phyloP scores from a whole-genome alignment of 1,284 basidiomycete species.

The Butyriboletus appendiculatus region DNA sequence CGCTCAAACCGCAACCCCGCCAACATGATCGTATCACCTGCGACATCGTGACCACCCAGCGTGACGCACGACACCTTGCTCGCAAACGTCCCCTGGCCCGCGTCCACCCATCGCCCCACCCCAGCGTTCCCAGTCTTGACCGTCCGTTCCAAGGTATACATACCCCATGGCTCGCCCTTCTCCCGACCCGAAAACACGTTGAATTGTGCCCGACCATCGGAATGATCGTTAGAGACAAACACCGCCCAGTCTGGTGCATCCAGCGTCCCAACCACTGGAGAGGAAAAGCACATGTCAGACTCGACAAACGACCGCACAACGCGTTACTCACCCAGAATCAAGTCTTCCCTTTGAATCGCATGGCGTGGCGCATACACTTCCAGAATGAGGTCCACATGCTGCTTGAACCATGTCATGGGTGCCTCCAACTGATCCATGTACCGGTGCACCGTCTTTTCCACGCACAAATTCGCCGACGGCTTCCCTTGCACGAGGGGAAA shows the following conservation, averaged over 20 bases:
- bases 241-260: constrained; percentile 66
- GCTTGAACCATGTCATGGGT: constrained; percentile 71
- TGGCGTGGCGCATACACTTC: constrained; percentile 54
- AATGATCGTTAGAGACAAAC: constrained; percentile 69
- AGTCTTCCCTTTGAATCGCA: constrained; percentile 65
- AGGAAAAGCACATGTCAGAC: constrained; percentile 3
- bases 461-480: constrained; percentile 63
- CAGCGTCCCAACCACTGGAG: constrained; percentile 67
- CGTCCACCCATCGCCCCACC: constrained; percentile 43
- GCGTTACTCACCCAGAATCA: constrained; percentile 58
- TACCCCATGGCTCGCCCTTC: constrained; percentile 63
- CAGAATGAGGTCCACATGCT: constrained; percentile 65
- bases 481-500: constrained; percentile 63
- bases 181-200: constrained; percentile 57
- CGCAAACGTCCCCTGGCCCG: constrained; percentile 40
- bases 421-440: constrained; percentile 62
- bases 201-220: constrained; percentile 64
- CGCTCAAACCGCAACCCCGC: constrained; percentile 23
- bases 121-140: constrained; percentile 38
- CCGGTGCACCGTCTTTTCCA: constrained; percentile 67
- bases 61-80: constrained; percentile 51
- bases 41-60: constrained; percentile 9
- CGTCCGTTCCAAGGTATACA: constrained; percentile 57
- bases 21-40: constrained; percentile 27
- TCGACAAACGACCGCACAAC: neutral